phyloP scores from a whole-genome alignment of 768 basidiomycete species.

The Dacryopinax spathularia region DNA sequence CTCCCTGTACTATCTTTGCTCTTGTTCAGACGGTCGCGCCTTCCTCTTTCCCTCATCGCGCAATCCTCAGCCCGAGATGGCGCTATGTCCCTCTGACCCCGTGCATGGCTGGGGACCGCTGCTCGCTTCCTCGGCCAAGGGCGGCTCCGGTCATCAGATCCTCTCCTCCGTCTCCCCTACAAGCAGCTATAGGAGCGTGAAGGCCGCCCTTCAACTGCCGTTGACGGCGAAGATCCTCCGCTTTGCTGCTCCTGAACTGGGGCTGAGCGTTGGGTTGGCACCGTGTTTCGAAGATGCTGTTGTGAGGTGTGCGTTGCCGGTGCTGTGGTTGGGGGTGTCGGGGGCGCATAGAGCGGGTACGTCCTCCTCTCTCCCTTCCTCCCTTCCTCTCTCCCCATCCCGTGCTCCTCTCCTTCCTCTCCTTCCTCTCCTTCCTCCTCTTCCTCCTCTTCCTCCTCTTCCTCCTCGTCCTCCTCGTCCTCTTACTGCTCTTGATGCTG shows the following conservation, averaged over 20 bases:
- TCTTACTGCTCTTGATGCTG: slow-evolving; percentile 24
- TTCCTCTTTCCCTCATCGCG: not conserved
- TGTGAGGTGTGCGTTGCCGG: not conserved
- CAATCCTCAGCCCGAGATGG: too few relatives aligned
- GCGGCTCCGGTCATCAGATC: too few relatives aligned
- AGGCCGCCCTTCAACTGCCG: too few relatives aligned
- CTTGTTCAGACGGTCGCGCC: too few relatives aligned
- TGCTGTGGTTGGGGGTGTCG: not conserved
- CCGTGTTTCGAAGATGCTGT: slow-evolving; percentile 69
- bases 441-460: slow-evolving; percentile 35
- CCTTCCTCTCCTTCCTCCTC: slow-evolving; percentile 46
- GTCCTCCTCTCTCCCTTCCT: not conserved
- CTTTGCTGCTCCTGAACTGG: not conserved
- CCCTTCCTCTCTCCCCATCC: too few relatives aligned
- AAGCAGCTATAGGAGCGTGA: too few relatives aligned
- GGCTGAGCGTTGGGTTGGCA: slow-evolving; percentile 48
- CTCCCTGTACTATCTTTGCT: too few relatives aligned
- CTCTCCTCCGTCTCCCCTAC: too few relatives aligned
- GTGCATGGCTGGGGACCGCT: not conserved
- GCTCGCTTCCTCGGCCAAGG: too few relatives aligned
- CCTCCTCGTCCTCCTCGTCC: slow-evolving; percentile 30
- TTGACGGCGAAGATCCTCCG: too few relatives aligned
- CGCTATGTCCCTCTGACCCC: not conserved
- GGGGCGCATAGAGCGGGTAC: not conserved
- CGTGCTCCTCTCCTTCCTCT: too few relatives aligned